Evolutionary conservation across 306 rosid species (phyloP), one percentile per base, ranked within the genome.

Genomic region (Citrullus mucosospermus): DNA sequence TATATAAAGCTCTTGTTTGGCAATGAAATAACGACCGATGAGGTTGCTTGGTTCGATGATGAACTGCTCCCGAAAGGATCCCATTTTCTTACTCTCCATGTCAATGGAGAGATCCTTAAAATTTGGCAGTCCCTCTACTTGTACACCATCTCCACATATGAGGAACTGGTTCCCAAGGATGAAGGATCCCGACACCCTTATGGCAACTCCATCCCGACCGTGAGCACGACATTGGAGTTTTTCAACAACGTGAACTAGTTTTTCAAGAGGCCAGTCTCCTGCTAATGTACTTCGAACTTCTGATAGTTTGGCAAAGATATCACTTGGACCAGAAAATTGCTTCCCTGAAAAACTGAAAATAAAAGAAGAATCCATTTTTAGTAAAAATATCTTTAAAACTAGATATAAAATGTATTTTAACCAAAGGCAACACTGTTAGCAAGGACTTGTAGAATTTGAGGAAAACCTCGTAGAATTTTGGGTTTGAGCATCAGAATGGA

Each of bases 121-220:
- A 79, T 85, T 90, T 68, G 96, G 91, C 85, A 92, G 78, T 36
- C 97, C 98, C 82, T 95, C 98, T 46, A 90, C 96, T 82, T 95
- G 98, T 80, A 90, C 82, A 17, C 98, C 98, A 41, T 95, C 98
- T 83, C 98, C 98, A 82, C 96, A 95, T 81, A 95, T 91, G 62
- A 95, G 96, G 84, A 94, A 94, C 78, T 92, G 98, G 65, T 94
- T 94, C 53, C 98, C 97, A 58, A 89, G 41, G 53, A 95, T 88
- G 55, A 95, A 92, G 36, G 96, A 92, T 77, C 98, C 98, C 0
- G 96, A 92, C 6, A 95, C 95, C 81, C 98, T 87, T 68, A 95
- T 92, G 61, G 98, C 97, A 55, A 95, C 85, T 69, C 97, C 96
- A 36, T 89, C 97, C 78, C 77, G 87, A 36, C 93, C 91, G 8